Conservation (phyloP, 2,329 filamentous ascomycete genomes). For the Phyllosticta citrichinensis region DNA sequence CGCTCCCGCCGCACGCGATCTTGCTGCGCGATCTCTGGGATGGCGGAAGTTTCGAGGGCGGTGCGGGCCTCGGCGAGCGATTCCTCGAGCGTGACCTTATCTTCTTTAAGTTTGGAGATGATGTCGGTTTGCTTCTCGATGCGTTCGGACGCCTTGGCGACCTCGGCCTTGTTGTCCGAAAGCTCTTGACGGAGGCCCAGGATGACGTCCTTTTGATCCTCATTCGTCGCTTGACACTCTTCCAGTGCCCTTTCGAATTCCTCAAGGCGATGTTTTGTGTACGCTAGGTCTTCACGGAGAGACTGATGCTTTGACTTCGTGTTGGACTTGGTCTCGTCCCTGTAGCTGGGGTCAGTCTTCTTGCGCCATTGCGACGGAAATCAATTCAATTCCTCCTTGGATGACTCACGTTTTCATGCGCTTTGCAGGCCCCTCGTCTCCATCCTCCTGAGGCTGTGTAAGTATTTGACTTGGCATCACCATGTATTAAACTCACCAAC, state of each 20-base stretch:
- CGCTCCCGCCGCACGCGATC: constrained; percentile 14
- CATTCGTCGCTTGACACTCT: constrained; percentile 5
- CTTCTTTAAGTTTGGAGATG: constrained; percentile 17
- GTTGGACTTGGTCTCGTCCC: not conserved
- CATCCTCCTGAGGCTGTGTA: constrained; percentile 13
- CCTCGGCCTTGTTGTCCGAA: not conserved
- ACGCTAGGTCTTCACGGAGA: constrained; percentile 15
- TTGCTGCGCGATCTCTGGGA: constrained; percentile 2
- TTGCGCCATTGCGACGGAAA: not conserved
- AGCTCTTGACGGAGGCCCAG: not conserved
- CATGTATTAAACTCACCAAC: not conserved
- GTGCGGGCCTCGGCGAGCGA: constrained; percentile 1
- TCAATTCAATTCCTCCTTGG: not conserved
- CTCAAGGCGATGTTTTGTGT: constrained; percentile 16
- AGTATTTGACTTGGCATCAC: not conserved
- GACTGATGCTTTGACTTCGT: constrained; percentile 14
- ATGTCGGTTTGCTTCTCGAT: constrained; percentile 22
- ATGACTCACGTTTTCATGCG: constrained; percentile 18
- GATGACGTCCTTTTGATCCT: not conserved
- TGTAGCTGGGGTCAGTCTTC: constrained; percentile 14
- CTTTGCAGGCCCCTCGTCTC: constrained; percentile 6
- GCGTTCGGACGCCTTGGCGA: not conserved
- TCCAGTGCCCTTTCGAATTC: constrained; percentile 21
- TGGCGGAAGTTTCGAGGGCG: not conserved
- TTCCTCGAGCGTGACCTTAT: not conserved